Percentiles rank a stretch among this genome's conserved stretches.
Conservation (phyloP, 2,329 filamentous ascomycete genomes). For the Sporothrix variecibatus region DNA sequence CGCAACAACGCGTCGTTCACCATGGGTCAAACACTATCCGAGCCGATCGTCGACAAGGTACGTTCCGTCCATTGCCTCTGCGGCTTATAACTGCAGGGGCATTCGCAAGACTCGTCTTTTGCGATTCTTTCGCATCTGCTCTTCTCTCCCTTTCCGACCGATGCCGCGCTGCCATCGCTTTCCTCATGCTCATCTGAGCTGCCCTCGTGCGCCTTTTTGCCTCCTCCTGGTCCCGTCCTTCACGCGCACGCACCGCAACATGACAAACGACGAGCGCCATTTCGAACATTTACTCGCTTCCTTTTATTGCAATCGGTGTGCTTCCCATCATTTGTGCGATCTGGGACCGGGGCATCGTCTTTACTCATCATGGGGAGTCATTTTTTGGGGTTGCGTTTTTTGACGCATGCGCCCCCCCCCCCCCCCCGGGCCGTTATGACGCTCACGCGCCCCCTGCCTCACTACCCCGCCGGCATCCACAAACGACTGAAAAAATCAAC, state of each 20-base stretch:
- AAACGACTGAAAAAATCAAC: neutral
- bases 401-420: constrained; percentile 10
- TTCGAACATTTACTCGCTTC: neutral
- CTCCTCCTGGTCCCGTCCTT: neutral
- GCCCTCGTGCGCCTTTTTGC: constrained; percentile 19
- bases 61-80: constrained; percentile 38
- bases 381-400: neutral
- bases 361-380: neutral
- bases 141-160: neutral
- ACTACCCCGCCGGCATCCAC: constrained; percentile 9
- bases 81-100: neutral
- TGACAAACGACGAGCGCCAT: neutral
- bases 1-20: constrained; percentile 38
- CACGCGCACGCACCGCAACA: neutral
- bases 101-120: neutral
- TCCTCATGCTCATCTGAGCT: constrained; percentile 4
- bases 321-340: neutral
- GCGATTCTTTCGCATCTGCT: neutral
- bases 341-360: neutral
- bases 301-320: neutral
- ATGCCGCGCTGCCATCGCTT: constrained; percentile 3
- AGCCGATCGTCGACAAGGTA: constrained; percentile 99
- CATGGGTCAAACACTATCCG: constrained; percentile 99
- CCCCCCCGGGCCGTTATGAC: constrained; percentile 16
- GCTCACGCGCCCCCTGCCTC: constrained; percentile 15